phyloP scores from a whole-genome alignment of 2,329 filamentous ascomycete species.

The Ceratocystis papillata region DNA sequence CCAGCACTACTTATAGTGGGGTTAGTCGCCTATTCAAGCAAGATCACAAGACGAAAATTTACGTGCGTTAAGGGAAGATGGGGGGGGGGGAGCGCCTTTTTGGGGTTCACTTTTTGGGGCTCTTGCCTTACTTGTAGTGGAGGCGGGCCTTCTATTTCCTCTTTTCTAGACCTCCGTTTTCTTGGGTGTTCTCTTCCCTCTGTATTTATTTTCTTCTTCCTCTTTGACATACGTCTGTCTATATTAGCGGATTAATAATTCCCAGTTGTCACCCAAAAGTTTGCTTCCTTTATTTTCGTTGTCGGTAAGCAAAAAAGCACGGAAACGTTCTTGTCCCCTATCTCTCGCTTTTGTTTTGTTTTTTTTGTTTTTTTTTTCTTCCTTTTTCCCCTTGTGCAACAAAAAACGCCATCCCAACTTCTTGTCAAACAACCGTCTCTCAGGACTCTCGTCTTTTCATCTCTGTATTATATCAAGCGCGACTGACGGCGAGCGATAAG shows the following conservation, averaged over 20 bases:
- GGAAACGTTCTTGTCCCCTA: not conserved
- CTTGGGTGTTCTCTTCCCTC: conserved; percentile 10
- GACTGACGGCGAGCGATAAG: not conserved
- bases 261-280: conserved; percentile 19
- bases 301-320: not conserved
- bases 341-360: not conserved
- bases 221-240: conserved; percentile 13
- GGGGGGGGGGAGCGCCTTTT: too few species aligned
- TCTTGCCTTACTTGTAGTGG: not conserved
- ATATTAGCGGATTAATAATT: conserved; percentile 16
- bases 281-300: conserved; percentile 12
- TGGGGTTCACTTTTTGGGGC: not conserved
- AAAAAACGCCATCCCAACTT: not conserved
- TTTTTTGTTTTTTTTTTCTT: conserved; percentile 4
- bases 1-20: too few species aligned
- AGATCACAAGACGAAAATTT: too few species aligned
- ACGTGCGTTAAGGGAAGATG: too few species aligned
- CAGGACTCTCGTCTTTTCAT: not conserved
- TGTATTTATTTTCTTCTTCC: conserved; percentile 14
- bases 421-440: not conserved
- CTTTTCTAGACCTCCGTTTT: conserved; percentile 5
- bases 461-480: not conserved
- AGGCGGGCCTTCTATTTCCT: conserved; percentile 6
- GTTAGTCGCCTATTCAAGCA: too few species aligned
- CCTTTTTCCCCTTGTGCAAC: not conserved